Evolutionary conservation across 1,139 yeast species (phyloP).

Genomic region (Entelexis sorbosivorans): DNA sequence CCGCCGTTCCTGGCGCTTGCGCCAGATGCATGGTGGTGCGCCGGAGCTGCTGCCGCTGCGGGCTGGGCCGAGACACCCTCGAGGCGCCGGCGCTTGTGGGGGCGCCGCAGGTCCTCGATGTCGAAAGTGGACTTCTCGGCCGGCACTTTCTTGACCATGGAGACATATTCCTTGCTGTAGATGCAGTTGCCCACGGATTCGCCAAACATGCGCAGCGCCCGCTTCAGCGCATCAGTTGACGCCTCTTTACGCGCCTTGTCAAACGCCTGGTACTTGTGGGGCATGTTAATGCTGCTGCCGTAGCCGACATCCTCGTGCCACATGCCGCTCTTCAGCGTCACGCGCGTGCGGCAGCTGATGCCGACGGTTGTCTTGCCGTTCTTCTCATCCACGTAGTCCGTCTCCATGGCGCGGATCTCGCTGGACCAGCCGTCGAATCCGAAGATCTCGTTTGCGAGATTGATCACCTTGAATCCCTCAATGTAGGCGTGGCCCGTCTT

Average conservation of each 20-base stretch:
- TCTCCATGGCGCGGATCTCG: slow-evolving; percentile 33
- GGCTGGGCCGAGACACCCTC: not conserved
- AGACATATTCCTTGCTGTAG: slow-evolving; percentile 48
- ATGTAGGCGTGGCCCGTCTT: slow-evolving; percentile 40
- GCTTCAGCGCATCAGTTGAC: slow-evolving; percentile 62
- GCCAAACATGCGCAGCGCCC: slow-evolving; percentile 69
- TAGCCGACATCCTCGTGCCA: slow-evolving; percentile 70
- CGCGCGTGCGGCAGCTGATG: slow-evolving; percentile 53
- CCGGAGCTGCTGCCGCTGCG: not conserved
- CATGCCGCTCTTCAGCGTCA: slow-evolving; percentile 60
- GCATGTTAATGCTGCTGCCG: slow-evolving; percentile 59
- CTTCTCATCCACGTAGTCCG: slow-evolving; percentile 29
- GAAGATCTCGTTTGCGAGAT: slow-evolving; percentile 52
- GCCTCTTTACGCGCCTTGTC: slow-evolving; percentile 73
- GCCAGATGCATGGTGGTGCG: not conserved
- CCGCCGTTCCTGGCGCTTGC: not conserved
- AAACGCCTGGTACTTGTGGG: slow-evolving; percentile 42
- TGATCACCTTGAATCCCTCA: slow-evolving; percentile 40
- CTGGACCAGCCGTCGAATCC: slow-evolving; percentile 61
- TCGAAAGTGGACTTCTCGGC: slow-evolving; percentile 18
- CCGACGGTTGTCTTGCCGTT: slow-evolving; percentile 44
- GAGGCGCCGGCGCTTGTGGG: slow-evolving; percentile 11
- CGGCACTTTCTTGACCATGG: slow-evolving; percentile 41
- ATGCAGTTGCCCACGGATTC: slow-evolving; percentile 67
- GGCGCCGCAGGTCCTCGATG: slow-evolving; percentile 21